phyloP scores from a whole-genome alignment of 2,329 filamentous ascomycete genomes.

The Colletotrichum cordylinicola region DNA sequence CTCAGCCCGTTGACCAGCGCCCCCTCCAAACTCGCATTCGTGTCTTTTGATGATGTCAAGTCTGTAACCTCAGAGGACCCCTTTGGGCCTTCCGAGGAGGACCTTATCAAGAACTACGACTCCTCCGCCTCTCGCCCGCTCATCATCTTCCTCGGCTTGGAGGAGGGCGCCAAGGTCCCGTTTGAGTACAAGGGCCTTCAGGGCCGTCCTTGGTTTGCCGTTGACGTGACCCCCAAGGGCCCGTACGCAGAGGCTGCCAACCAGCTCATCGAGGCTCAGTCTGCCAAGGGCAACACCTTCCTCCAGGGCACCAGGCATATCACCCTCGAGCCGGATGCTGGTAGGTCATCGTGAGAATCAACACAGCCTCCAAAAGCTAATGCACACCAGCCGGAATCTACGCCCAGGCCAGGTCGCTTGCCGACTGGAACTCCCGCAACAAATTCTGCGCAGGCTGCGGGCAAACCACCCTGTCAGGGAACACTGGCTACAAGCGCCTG shows the following conservation, averaged over 20 bases:
- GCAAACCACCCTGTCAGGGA: constrained; percentile 77
- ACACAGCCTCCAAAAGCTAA: constrained; percentile 4
- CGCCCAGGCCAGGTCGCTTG: constrained; percentile 83
- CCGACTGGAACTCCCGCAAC: constrained; percentile 95
- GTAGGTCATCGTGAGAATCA: constrained; percentile 44
- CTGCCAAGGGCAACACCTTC: constrained; percentile 68
- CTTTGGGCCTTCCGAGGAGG: constrained; percentile 75
- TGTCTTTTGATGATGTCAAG: constrained; percentile 71
- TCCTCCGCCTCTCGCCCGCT: constrained; percentile 71
- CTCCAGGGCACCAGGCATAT: constrained; percentile 69
- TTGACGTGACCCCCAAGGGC: constrained; percentile 82
- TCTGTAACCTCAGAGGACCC: constrained; percentile 74
- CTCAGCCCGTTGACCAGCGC: constrained; percentile 71
- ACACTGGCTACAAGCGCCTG: constrained; percentile 80
- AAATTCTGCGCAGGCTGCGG: constrained; percentile 93
- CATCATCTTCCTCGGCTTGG: constrained; percentile 84
- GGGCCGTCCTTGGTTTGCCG: constrained; percentile 85
- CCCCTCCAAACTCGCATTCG: constrained; percentile 66
- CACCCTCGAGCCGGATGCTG: constrained; percentile 64
- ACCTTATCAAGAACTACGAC: constrained; percentile 76
- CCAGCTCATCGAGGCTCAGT: constrained; percentile 41
- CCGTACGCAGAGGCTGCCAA: constrained; percentile 67
- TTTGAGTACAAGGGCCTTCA: constrained; percentile 73
- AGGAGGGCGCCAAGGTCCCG: constrained; percentile 61
- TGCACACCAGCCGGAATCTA: constrained; percentile 77